Percentiles rank a stretch among this genome's conserved stretches.
phyloP scores from a whole-genome alignment of 2,329 filamentous ascomycete species.

The Neospermospora avenae region DNA sequence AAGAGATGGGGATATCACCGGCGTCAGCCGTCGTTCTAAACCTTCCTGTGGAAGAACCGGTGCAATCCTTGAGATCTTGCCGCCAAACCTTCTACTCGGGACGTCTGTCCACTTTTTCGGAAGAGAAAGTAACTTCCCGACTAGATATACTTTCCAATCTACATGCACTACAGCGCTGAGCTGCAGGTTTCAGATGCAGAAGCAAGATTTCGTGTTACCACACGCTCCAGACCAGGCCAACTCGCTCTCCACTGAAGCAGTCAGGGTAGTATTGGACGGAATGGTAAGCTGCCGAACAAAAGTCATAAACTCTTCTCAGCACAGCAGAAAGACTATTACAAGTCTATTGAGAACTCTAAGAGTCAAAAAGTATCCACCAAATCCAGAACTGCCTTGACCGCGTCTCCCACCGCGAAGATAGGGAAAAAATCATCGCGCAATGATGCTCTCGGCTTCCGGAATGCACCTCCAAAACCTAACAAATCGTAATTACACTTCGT shows the following conservation, averaged over 20 bases:
- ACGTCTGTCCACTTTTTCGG: neutral
- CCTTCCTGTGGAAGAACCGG: too few relatives aligned
- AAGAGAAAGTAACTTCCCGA: neutral
- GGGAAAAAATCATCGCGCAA: neutral
- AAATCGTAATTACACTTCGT: neutral
- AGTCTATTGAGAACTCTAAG: neutral
- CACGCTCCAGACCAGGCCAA: neutral
- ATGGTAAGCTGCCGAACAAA: neutral
- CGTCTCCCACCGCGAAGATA: neutral
- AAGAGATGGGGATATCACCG: neutral
- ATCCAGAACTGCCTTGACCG: neutral
- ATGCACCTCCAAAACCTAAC: neutral
- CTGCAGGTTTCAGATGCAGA: neutral
- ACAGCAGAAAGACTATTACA: neutral
- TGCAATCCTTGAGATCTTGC: neutral
- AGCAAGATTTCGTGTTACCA: neutral
- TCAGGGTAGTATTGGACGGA: neutral
- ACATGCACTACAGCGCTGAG: neutral
- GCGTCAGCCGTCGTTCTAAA: neutral
- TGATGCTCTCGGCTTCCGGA: slow-evolving; percentile 6
- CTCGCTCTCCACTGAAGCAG: neutral
- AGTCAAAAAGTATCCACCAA: neutral
- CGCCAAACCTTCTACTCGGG: neutral
- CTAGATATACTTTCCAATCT: neutral
- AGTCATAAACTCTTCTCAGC: neutral